Conservation (phyloP, 129 eudicot species). For the Artemisia tridentata region DNA sequence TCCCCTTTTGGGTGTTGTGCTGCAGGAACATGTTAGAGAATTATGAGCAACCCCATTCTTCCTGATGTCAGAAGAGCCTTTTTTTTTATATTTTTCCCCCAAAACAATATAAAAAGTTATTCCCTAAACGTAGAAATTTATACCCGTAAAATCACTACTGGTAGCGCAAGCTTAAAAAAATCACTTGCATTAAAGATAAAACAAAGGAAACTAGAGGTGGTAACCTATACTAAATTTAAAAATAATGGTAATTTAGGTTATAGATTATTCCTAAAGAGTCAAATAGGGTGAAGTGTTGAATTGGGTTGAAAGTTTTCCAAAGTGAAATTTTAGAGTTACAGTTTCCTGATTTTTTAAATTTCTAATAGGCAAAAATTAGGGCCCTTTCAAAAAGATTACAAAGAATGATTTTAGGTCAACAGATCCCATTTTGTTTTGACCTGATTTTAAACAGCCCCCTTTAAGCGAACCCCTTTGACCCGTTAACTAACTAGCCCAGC, state of each 20-base stretch:
- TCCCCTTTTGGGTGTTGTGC: constrained; percentile 53
- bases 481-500: neutral
- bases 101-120: constrained; percentile 10
- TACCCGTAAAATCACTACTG: constrained; percentile 8
- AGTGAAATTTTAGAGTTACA: neutral
- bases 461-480: neutral
- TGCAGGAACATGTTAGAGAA: constrained; percentile 43
- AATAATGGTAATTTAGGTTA: neutral
- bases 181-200: neutral
- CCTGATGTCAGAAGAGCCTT: constrained; percentile 65
- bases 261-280: neutral
- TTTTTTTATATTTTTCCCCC: constrained; percentile 52
- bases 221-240: neutral
- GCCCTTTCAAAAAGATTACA: no score
- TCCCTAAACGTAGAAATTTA: constrained; percentile 10
- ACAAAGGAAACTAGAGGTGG: neutral
- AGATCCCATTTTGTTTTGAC: neutral
- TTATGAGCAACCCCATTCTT: constrained; percentile 45
- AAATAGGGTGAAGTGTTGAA: no score
- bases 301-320: neutral
- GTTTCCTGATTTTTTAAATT: neutral
- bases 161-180: neutral
- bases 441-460: neutral
- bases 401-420: neutral
- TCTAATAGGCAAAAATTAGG: no score